A percentile compares a stretch with the other conserved stretches of the same genome.
These are phyloP conservation scores for Massariosphaeria phaeospora DNA, from an alignment of 495 filamentous ascomycete genomes.

Conservation along the genomic window DNA sequence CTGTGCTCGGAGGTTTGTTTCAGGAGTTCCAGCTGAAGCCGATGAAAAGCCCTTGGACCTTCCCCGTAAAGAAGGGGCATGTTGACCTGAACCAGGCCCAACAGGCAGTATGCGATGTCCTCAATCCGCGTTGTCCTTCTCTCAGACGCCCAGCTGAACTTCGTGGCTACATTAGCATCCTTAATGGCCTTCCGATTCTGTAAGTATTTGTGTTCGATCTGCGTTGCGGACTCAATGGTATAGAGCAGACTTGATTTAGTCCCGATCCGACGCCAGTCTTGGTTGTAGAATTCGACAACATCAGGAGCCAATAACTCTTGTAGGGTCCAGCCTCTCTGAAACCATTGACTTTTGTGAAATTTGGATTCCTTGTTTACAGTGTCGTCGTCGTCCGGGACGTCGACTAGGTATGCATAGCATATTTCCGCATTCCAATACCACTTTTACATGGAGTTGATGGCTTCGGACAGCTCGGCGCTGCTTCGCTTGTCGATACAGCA, in stretches of 20 bases:
- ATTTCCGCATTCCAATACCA: constrained; percentile 8
- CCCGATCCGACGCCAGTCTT: not conserved
- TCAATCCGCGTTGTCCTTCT: constrained; percentile 2
- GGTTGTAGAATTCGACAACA: constrained; percentile 10
- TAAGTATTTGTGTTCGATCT: not conserved
- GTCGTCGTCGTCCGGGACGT: constrained; percentile 3
- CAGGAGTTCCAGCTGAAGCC: constrained; percentile 7
- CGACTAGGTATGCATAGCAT: constrained; percentile 12
- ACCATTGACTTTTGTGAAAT: constrained; percentile 12
- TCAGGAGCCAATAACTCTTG: constrained; percentile 14
- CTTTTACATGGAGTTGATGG: constrained; percentile 17
- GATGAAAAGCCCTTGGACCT: not conserved
- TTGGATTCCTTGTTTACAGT: not conserved
- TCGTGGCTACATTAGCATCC: not conserved
- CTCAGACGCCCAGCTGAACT: constrained; percentile 1
- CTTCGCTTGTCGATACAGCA: constrained; percentile 30
- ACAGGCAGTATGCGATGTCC: constrained; percentile 5
- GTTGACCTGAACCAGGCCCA: constrained; percentile 3
- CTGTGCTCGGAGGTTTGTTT: not conserved
- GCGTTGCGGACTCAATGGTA: not conserved
- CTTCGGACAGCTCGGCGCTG: constrained; percentile 21
- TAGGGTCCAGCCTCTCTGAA: constrained; percentile 12
- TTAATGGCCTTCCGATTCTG: not conserved
- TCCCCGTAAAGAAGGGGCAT: constrained; percentile 15
- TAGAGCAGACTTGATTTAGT: not conserved